Percentiles rank a stretch among this genome's conserved stretches.
These are phyloP conservation scores for Ulota crispa DNA, from an alignment of 225 moss, liverwort and hornwort species.

Conservation along the genomic window DNA sequence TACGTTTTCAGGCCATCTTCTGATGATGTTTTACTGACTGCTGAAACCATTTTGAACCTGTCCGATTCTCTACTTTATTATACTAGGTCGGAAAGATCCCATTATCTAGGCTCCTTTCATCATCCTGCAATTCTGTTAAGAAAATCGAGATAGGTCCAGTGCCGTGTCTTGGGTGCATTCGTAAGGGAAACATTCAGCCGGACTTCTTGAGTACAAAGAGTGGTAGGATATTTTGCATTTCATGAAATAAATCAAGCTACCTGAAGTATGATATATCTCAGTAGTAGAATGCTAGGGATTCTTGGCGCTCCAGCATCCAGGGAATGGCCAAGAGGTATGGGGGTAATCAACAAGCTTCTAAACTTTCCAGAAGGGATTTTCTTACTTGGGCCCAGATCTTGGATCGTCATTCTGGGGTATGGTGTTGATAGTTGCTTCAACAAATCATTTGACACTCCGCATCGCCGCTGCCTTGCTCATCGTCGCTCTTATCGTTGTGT, in stretches of 20 bases:
- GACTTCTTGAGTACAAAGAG: neutral
- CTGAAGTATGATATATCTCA: constrained; percentile 12
- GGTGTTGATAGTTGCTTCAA: constrained; percentile 90
- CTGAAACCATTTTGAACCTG: neutral
- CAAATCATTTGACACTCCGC: constrained; percentile 64
- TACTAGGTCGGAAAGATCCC: neutral
- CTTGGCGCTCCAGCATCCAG: constrained; percentile 7
- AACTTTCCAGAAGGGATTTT: constrained; percentile 27
- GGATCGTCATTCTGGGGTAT: constrained; percentile 99
- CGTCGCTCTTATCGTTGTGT: constrained; percentile 71
- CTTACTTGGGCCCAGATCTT: constrained; percentile 68
- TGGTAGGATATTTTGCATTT: constrained; percentile 3
- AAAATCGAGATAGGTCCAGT: neutral
- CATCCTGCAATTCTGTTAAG: neutral
- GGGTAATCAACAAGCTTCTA: constrained; percentile 22
- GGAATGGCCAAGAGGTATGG: neutral
- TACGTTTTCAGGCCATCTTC: constrained; percentile 43
- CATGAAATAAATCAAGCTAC: neutral
- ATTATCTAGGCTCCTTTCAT: neutral
- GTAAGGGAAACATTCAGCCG: neutral
- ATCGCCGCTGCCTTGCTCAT: constrained; percentile 83
- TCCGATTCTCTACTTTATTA: neutral
- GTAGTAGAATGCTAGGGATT: neutral
- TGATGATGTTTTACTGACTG: constrained; percentile 3
- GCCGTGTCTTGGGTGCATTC: neutral